phyloP scores from a whole-genome alignment of 768 basidiomycete species.

The Leccinum incarnatum region DNA sequence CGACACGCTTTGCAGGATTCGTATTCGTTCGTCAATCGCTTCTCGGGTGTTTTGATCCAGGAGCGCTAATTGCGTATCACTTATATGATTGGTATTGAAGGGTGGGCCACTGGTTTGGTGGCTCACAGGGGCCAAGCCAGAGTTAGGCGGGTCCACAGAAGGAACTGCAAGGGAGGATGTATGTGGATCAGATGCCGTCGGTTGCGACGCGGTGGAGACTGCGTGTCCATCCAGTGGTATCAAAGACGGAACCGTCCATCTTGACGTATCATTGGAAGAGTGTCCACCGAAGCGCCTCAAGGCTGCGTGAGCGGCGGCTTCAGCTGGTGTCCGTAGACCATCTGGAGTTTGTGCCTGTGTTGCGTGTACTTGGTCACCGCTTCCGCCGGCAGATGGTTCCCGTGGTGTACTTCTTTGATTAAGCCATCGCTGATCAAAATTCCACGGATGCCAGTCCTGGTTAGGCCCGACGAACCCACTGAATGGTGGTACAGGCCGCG shows the following conservation, averaged over 20 bases:
- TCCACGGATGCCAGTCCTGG: constrained; percentile 67
- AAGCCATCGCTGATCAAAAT: constrained; percentile 36
- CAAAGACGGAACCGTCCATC: constrained; percentile 25
- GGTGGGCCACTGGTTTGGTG: constrained; percentile 17
- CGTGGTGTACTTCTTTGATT: constrained; percentile 12
- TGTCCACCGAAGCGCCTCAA: constrained; percentile 44
- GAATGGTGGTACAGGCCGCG: constrained; percentile 50
- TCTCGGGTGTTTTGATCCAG: constrained; percentile 72
- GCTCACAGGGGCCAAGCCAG: background rate
- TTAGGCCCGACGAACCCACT: constrained; percentile 63
- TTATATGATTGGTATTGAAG: constrained; percentile 14
- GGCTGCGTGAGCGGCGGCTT: constrained; percentile 68
- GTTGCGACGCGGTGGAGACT: background rate
- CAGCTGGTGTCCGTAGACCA: constrained; percentile 34
- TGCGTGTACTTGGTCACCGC: background rate
- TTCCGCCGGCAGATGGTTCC: constrained; percentile 10
- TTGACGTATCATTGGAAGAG: constrained; percentile 7
- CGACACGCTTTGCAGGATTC: constrained; percentile 76
- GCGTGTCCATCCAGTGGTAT: constrained; percentile 23
- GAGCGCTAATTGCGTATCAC: constrained; percentile 57
- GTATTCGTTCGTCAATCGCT: constrained; percentile 81
- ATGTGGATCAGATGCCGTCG: constrained; percentile 5
- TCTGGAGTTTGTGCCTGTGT: constrained; percentile 12
- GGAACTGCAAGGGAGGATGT: constrained; percentile 6
- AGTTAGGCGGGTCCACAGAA: background rate